phyloP scores from a whole-genome alignment of 139 green algal species.

The Diplosphaera chodatii region DNA sequence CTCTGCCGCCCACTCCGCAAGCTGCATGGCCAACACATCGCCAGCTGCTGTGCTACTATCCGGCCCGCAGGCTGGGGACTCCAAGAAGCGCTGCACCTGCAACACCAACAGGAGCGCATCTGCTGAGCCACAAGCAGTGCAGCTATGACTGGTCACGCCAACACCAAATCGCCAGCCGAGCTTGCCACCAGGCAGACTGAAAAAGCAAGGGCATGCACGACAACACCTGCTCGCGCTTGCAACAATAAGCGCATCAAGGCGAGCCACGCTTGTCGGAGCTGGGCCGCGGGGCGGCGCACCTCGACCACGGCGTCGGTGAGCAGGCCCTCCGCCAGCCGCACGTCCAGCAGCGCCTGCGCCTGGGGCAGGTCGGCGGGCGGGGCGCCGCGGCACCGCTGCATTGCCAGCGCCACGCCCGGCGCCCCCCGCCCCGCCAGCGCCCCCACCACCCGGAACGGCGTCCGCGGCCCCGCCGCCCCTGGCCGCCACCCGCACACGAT shows the following conservation, averaged over 20 bases:
- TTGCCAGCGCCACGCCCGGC: conserved; percentile 30
- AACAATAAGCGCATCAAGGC: too few relatives aligned
- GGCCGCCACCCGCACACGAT: too few relatives aligned
- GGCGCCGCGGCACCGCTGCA: conserved; percentile 23
- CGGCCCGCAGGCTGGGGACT: not conserved
- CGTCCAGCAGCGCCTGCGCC: conserved; percentile 10
- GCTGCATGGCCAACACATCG: conserved; percentile 13
- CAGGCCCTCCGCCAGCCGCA: conserved; percentile 23
- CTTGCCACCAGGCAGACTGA: too few relatives aligned
- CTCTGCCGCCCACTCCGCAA: conserved; percentile 21
- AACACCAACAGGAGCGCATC: not conserved
- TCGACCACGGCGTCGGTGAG: conserved; percentile 28
- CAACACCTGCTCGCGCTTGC: too few relatives aligned
- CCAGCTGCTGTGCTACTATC: not conserved
- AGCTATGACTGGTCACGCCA: too few relatives aligned
- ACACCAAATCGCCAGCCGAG: too few relatives aligned
- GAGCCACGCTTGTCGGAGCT: not conserved
- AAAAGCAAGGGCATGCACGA: too few relatives aligned
- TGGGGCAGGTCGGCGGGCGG: conserved; percentile 6
- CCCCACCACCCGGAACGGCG: conserved; percentile 17
- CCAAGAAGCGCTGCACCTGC: not conserved
- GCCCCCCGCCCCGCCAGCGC: conserved; percentile 18
- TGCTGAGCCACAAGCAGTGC: too few relatives aligned
- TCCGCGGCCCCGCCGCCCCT: not conserved
- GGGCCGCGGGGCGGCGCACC: conserved; percentile 1